Base-by-base conservation (phyloP, 352 stramenopile genomes). In the Peronospora belbahrii region DNA sequence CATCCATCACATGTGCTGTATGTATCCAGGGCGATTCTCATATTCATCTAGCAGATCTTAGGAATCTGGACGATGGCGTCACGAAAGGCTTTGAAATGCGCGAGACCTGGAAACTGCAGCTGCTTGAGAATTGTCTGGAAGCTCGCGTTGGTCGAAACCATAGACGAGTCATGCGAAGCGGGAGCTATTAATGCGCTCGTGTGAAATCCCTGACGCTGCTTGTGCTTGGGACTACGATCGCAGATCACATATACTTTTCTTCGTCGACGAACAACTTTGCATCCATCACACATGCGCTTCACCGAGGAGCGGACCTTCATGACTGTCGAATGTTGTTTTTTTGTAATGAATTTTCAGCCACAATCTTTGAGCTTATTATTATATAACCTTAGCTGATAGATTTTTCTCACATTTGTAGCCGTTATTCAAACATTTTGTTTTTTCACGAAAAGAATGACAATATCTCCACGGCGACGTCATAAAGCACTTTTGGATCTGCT, bases 251-350 rank as follows among this genome's bases (percentile, higher is more conserved):
- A 94, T 36, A 95, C 73, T 66, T 88, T 90, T 54, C 62, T 62
- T 52, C 80, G 71, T 56, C 87, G 82, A 50, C 79, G 75, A 30
- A 95, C 85, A 52, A 95, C 69, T 72, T 94, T 92, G 82, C 87
- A 96, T 64, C 80, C 67, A 48, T 94, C 82, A 79, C 87, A 96
- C 67, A 95, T 92, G 62, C 78, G 76, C 76, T 93, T 93, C 25
- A 96, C 79, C 42, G 82, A 88, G 57, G 80, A 93, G 57, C 83
- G 77, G 37, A 95, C 84, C 77, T 95, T 95, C 87, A 96, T 96
- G 41, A 25, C 35, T 53, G 18, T 42, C 35, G 23, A 55, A 15
- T 63, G 52, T n/a, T n/a, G n/a, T n/a, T n/a, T n/a, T n/a, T n/a
- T n/a, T n/a, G n/a, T n/a, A n/a, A n/a, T n/a, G n/a, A n/a, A 9